Base-by-base conservation (phyloP, 2,329 filamentous ascomycete species). In the Colletotrichum ledebouriae region DNA sequence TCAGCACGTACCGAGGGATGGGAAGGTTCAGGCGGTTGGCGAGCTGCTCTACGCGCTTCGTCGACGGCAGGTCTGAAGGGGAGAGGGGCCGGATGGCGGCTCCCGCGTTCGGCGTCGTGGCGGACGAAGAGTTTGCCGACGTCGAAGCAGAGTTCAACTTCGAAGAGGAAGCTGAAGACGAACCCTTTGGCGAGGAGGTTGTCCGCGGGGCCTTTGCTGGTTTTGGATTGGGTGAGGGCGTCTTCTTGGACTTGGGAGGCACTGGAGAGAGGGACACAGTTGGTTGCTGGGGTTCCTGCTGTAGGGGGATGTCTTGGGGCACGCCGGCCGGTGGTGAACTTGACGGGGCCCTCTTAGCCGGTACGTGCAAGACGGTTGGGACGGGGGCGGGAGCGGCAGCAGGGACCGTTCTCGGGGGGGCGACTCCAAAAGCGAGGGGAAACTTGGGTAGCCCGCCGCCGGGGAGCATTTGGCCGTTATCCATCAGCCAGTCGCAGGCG, bases 401-500 rank as follows among this genome's bases (percentile, higher is more conserved):
- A 34, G 42, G 11, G 15, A 22, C n/a, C 29, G 29, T 41, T 57
- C 25, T 7, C 10, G 17, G 49, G 29, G 41, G 6, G 17, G 37
- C n/a, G 3, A 41, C 44, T 11, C 53, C 50, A 5, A 66, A 71
- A 4, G 49, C 2, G 67, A 71, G 72, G 7, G 65, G 58, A 34
- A 73, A 72, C 34, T 59, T 64, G 13, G 73, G 69, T 22, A 67
- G 69, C 9, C 57, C 34, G 34, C 73, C 73, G 52, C 74, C 68
- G 1, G 66, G 33, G 2, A 72, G 73, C 75, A 81, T 78, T 37
- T 72, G 68, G 9, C 72, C 72, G 25, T 75, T 68, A 3, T 44
- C 61, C 20, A 74, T 72, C 15, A 86, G 76, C 77, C 80, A 85
- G 7, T 79, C 74, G 22, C 83, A 71, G 25, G 85, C 85, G 12